Percentiles rank a stretch among this genome's conserved stretches.
Conservation (phyloP, 768 basidiomycete genomes). For the Tricholoma saponaceum region DNA sequence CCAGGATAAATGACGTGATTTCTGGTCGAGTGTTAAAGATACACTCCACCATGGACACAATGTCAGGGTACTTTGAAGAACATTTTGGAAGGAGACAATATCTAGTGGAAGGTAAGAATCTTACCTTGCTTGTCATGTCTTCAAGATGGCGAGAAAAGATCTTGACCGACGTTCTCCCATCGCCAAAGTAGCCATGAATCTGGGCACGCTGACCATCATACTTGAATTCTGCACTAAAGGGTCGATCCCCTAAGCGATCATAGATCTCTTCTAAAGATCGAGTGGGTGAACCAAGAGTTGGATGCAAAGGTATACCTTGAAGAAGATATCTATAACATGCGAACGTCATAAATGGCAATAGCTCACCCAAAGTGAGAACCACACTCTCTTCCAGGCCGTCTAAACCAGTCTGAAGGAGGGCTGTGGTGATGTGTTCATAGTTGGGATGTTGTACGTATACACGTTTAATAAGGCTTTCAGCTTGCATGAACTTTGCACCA, state of each 20-base stretch:
- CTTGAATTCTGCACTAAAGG: slow-evolving; percentile 87
- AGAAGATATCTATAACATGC: neutral
- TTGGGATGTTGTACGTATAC: slow-evolving; percentile 79
- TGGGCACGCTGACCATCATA: slow-evolving; percentile 88
- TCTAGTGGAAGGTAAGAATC: slow-evolving; percentile 1
- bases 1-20: slow-evolving; percentile 67
- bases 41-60: slow-evolving; percentile 50
- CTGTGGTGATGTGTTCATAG: slow-evolving; percentile 64
- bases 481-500: slow-evolving; percentile 40
- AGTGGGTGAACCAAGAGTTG: slow-evolving; percentile 83
- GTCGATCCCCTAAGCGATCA: slow-evolving; percentile 54
- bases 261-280: slow-evolving; percentile 86
- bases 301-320: slow-evolving; percentile 76
- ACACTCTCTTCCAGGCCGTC: slow-evolving; percentile 56
- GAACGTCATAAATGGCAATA: neutral
- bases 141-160: slow-evolving; percentile 89
- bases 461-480: slow-evolving; percentile 63
- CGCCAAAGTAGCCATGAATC: slow-evolving; percentile 51
- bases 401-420: slow-evolving; percentile 57
- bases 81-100: slow-evolving; percentile 1
- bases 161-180: slow-evolving; percentile 38
- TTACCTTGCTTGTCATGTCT: slow-evolving; percentile 86
- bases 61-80: slow-evolving; percentile 71
- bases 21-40: slow-evolving; percentile 42
- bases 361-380: slow-evolving; percentile 64